These are phyloP conservation scores for Neocatenulostroma microsporum DNA, from an alignment of 2,329 filamentous ascomycete species.

Conservation along the genomic window DNA sequence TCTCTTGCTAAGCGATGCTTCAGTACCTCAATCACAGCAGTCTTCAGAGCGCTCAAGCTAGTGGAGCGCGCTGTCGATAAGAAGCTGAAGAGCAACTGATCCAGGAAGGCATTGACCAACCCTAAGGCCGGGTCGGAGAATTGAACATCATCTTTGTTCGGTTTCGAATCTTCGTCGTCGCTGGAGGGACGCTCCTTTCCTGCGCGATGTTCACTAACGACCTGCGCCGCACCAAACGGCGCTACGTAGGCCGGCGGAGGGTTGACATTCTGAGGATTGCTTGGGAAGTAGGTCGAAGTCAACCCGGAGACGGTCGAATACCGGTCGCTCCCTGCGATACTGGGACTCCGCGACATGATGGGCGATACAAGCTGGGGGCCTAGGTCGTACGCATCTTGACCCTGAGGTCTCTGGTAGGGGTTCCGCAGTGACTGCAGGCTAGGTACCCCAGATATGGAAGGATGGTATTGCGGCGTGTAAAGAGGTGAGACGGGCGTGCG, in stretches of 20 bases:
- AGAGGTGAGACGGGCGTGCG: slow-evolving; percentile 5
- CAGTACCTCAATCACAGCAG: slow-evolving; percentile 76
- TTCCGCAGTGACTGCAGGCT: slow-evolving; percentile 3
- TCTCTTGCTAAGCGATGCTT: slow-evolving; percentile 84
- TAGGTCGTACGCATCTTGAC: slow-evolving; percentile 7
- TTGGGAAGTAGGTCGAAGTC: slow-evolving; percentile 13
- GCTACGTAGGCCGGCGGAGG: slow-evolving; percentile 85
- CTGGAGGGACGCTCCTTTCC: slow-evolving; percentile 55
- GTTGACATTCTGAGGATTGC: slow-evolving; percentile 40
- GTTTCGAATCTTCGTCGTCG: slow-evolving; percentile 56
- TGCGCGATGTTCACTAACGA: slow-evolving; percentile 82
- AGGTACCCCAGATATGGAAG: not conserved
- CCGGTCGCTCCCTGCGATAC: slow-evolving; percentile 19
- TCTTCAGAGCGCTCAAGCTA: slow-evolving; percentile 63
- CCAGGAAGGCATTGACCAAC: slow-evolving; percentile 84
- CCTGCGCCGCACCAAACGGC: slow-evolving; percentile 77
- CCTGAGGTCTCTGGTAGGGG: not conserved
- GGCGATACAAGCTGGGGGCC: slow-evolving; percentile 14
- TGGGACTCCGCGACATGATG: slow-evolving; percentile 19
- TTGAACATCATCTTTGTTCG: slow-evolving; percentile 56
- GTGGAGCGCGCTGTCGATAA: slow-evolving; percentile 75
- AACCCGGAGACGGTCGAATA: slow-evolving; percentile 18
- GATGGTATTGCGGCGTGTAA: not conserved
- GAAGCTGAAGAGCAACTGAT: slow-evolving; percentile 86
- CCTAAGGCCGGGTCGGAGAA: slow-evolving; percentile 66